Conservation (phyloP, 2,329 filamentous ascomycete genomes). For the Phialophora chinensis region DNA sequence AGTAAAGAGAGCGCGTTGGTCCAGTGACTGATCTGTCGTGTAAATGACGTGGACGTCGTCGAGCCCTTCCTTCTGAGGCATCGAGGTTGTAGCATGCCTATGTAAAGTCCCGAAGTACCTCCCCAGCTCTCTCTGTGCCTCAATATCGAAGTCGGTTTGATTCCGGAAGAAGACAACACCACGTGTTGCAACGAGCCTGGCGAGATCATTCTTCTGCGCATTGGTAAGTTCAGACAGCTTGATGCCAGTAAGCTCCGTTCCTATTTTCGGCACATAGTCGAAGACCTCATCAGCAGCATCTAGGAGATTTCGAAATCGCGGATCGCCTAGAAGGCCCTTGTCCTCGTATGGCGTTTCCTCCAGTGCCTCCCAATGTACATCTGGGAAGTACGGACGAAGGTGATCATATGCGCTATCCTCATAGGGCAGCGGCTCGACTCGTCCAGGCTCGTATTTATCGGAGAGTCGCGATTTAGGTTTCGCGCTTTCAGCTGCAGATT, state of each 20-base stretch:
- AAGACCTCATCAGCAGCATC: conserved; percentile 60
- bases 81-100: conserved; percentile 64
- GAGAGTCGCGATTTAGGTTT: conserved; percentile 8
- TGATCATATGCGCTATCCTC: conserved; percentile 60
- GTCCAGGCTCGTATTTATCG: conserved; percentile 54
- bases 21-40: conserved; percentile 58
- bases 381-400: conserved; percentile 59
- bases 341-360: conserved; percentile 58
- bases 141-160: conserved; percentile 56
- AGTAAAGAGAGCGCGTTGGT: conserved; percentile 61
- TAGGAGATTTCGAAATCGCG: conserved; percentile 60
- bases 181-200: conserved; percentile 70
- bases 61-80: conserved; percentile 47
- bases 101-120: conserved; percentile 65
- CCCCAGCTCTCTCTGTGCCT: conserved; percentile 69
- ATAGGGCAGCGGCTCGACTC: conserved; percentile 53
- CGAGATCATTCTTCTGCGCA: conserved; percentile 69
- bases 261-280: conserved; percentile 49
- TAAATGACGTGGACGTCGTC: conserved; percentile 69
- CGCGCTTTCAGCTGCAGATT: background rate
- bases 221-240: conserved; percentile 60
- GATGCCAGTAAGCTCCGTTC: conserved; percentile 51
- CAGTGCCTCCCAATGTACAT: conserved; percentile 59
- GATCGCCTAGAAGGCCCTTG: conserved; percentile 61
- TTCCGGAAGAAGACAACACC: conserved; percentile 73